Conservation (phyloP, 805 yeast species). For the Nakazawaea siamensis region DNA sequence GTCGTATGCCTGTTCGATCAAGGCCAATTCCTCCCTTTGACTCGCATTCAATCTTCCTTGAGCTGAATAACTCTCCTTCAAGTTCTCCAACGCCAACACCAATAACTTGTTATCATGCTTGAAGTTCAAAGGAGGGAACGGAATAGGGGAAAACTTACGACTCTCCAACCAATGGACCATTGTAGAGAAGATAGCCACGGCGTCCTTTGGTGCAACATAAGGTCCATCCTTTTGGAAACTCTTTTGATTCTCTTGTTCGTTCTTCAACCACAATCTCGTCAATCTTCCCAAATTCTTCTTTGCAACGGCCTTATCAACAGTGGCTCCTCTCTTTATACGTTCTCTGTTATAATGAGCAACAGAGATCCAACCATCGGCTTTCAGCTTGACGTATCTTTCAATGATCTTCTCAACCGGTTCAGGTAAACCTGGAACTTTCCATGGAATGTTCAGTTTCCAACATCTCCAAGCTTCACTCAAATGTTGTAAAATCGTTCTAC, state of each 20-base stretch:
- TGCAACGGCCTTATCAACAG: conserved; percentile 90
- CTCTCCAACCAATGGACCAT: conserved; percentile 90
- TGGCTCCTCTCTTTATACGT: conserved; percentile 79
- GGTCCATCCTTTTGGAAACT: conserved; percentile 82
- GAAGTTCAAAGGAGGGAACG: conserved; percentile 88
- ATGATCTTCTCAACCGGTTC: conserved; percentile 82
- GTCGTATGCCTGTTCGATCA: conserved; percentile 94
- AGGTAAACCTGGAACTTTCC: conserved; percentile 97
- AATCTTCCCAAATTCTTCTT: conserved; percentile 88
- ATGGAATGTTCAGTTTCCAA: conserved; percentile 98
- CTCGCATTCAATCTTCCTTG: conserved; percentile 73
- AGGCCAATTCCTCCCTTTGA: conserved; percentile 87
- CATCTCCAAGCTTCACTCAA: conserved; percentile 98
- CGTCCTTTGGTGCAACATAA: conserved; percentile 76
- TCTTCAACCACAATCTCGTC: conserved; percentile 86
- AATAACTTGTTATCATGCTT: conserved; percentile 89
- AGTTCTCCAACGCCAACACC: conserved; percentile 79
- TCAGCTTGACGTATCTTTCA: conserved; percentile 83
- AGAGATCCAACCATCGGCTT: conserved; percentile 95
- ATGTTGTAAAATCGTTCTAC: conserved; percentile 85
- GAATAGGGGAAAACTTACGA: conserved; percentile 76
- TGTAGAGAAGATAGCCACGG: conserved; percentile 76
- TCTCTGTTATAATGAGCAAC: conserved; percentile 92
- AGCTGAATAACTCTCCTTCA: conserved; percentile 73
- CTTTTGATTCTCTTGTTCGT: conserved; percentile 85